phyloP scores from a whole-genome alignment of 2,329 filamentous ascomycete species.

The Pseudocercospora eumusae region DNA sequence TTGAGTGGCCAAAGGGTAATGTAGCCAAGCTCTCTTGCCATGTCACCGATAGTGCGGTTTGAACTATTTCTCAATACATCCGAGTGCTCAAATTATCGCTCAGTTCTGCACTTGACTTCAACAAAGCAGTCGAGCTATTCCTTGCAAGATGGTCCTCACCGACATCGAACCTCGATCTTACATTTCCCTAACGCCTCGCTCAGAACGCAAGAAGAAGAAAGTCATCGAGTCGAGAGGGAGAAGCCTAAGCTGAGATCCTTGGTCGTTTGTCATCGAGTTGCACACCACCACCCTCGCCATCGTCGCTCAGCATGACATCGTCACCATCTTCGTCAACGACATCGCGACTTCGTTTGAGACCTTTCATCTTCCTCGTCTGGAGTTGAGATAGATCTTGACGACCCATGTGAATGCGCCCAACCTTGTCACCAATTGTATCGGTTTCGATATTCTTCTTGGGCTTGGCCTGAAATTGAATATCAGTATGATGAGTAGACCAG shows the following conservation, averaged over 20 bases:
- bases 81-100: neutral
- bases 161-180: neutral
- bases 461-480: constrained; percentile 45
- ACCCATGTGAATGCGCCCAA: constrained; percentile 87
- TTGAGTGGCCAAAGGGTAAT: neutral
- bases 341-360: constrained; percentile 79
- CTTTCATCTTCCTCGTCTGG: constrained; percentile 99
- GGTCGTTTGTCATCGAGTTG: constrained; percentile 31
- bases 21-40: neutral
- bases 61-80: neutral
- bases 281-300: constrained; percentile 27
- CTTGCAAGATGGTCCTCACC: neutral
- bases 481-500: constrained; percentile 15
- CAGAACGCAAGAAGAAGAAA: constrained; percentile 14
- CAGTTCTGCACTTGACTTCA: neutral
- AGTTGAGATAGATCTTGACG: constrained; percentile 83
- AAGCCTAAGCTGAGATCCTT: constrained; percentile 29
- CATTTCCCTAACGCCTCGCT: constrained; percentile 22
- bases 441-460: constrained; percentile 97
- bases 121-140: neutral
- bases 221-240: too few species aligned
- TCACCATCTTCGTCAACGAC: constrained; percentile 60
- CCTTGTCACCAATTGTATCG: constrained; percentile 91
- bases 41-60: neutral
- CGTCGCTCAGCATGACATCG: constrained; percentile 48